These are phyloP conservation scores for Secale cereale DNA, from an alignment of 176 grass and related monocot species.

Conservation along the genomic window DNA sequence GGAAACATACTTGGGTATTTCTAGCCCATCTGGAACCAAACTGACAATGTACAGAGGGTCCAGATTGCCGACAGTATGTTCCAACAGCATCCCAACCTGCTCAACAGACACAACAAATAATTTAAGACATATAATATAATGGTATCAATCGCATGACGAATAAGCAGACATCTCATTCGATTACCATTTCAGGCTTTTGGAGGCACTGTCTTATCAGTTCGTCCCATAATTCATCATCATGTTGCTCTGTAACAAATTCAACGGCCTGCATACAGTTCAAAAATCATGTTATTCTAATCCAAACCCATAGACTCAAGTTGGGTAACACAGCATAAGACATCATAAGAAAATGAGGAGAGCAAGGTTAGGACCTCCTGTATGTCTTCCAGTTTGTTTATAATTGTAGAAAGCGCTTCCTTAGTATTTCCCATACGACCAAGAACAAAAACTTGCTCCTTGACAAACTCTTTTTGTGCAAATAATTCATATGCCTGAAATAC, in stretches of 20 bases:
- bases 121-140: neutral
- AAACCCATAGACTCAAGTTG: neutral
- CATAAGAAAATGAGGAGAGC: conserved; percentile 6
- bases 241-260: conserved; percentile 90
- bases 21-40: conserved; percentile 94
- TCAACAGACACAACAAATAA: conserved; percentile 23
- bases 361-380: conserved; percentile 69
- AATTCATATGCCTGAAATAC: conserved; percentile 90
- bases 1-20: conserved; percentile 76
- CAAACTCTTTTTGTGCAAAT: conserved; percentile 63
- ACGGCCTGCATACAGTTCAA: conserved; percentile 68
- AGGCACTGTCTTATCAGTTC: conserved; percentile 91
- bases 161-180: conserved; percentile 1
- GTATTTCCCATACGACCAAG: conserved; percentile 98
- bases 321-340: neutral
- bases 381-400: conserved; percentile 92
- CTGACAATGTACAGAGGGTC: conserved; percentile 95
- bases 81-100: conserved; percentile 96
- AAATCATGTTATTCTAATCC: conserved; percentile 5
- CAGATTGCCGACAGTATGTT: conserved; percentile 97
- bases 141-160: conserved; percentile 6
- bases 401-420: conserved; percentile 89
- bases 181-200: conserved; percentile 92
- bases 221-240: conserved; percentile 96
- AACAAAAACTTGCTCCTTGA: conserved; percentile 85